Percentiles rank a stretch among this genome's conserved stretches.
Conservation (phyloP, 441 rosid genomes). For the Erodium chrysanthum region DNA sequence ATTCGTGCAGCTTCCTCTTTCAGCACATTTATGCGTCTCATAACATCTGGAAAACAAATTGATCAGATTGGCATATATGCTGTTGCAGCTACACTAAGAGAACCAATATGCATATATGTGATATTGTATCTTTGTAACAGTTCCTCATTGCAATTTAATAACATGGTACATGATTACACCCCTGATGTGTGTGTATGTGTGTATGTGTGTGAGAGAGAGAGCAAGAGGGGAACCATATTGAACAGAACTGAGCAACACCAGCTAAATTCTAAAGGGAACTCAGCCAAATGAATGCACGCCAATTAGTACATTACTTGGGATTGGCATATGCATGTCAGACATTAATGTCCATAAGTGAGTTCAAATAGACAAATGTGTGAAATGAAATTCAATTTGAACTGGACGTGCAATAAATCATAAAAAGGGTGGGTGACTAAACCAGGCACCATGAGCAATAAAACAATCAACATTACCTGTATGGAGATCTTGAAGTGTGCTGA, state of each 20-base stretch:
- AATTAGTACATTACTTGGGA: constrained; percentile 9
- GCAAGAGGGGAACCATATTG: no score
- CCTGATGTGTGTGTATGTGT: neutral
- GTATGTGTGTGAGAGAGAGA: neutral
- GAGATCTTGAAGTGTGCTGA: constrained; percentile 95
- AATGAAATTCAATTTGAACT: constrained; percentile 6
- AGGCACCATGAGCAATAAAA: constrained; percentile 19
- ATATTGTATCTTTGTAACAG: neutral
- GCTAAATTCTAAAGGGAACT: no score
- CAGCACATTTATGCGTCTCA: constrained; percentile 80
- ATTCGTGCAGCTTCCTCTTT: constrained; percentile 91
- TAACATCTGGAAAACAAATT: constrained; percentile 53
- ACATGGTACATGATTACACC: neutral
- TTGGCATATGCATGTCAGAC: constrained; percentile 12
- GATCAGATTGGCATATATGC: constrained; percentile 17
- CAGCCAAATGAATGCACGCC: neutral
- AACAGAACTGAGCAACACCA: no score
- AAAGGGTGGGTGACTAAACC: constrained; percentile 13
- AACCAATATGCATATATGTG: neutral
- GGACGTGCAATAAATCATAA: constrained; percentile 11
- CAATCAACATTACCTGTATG: constrained; percentile 60
- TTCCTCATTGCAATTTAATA: neutral
- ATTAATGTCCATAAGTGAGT: neutral
- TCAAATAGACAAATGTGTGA: constrained; percentile 8
- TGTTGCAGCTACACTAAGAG: constrained; percentile 2